phyloP scores from a whole-genome alignment of 2,329 filamentous ascomycete species.

The Dothistroma pini region DNA sequence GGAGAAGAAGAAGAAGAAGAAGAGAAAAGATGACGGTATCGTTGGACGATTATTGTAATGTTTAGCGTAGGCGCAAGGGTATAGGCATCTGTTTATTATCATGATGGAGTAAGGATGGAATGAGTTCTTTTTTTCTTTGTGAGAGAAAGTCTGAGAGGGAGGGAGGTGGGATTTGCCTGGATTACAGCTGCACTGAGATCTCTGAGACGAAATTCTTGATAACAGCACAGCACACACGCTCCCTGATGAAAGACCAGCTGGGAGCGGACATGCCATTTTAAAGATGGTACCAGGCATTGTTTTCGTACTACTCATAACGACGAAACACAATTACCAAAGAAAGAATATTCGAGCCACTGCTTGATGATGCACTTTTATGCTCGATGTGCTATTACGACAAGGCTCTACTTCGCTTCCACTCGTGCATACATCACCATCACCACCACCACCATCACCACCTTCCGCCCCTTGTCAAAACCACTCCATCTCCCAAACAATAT shows the following conservation, averaged over 20 bases:
- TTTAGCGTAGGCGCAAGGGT: constrained; percentile 1
- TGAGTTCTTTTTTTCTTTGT: not conserved
- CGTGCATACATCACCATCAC: no score
- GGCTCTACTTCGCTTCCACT: no score
- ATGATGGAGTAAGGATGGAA: not conserved
- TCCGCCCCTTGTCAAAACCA: no score
- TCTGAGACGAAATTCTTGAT: not conserved
- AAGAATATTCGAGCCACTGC: not conserved
- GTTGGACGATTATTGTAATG: not conserved
- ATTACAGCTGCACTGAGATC: not conserved
- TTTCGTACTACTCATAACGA: not conserved
- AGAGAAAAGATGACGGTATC: no score
- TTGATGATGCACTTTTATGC: no score
- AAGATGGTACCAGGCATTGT: not conserved
- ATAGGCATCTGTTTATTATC: not conserved
- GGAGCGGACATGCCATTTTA: not conserved
- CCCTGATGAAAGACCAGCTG: not conserved
- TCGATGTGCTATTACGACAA: no score
- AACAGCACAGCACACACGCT: not conserved
- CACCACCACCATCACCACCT: no score
- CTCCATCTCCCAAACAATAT: no score
- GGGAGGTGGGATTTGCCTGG: not conserved
- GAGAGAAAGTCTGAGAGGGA: not conserved
- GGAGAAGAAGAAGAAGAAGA: no score
- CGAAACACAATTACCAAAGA: not conserved